Percentiles rank a stretch among this genome's conserved stretches.
Evolutionary conservation across 2,329 filamentous ascomycete species (phyloP).

Genomic region (Exophiala dermatitidis): DNA sequence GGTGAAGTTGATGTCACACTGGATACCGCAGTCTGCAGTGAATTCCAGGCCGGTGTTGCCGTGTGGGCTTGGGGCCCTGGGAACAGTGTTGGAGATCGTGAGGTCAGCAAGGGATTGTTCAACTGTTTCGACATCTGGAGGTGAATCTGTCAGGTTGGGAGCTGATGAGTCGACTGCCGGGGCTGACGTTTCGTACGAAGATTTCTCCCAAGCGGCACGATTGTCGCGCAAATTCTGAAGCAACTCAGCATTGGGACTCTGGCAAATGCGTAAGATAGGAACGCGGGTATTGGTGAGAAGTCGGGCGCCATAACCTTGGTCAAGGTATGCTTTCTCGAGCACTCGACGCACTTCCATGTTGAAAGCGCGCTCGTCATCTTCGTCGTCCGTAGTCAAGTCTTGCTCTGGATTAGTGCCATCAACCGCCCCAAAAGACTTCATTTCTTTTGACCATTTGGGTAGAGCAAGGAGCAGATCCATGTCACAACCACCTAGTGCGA

Average conservation of each 20-base stretch:
- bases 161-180: not conserved
- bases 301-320: slow-evolving; percentile 65
- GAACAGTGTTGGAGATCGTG: slow-evolving; percentile 17
- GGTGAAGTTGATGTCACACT: slow-evolving; percentile 88
- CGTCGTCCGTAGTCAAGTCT: not conserved
- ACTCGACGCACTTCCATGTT: slow-evolving; percentile 49
- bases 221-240: slow-evolving; percentile 56
- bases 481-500: slow-evolving; percentile 80
- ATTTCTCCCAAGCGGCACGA: slow-evolving; percentile 35
- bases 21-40: slow-evolving; percentile 69
- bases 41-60: slow-evolving; percentile 64
- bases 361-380: slow-evolving; percentile 11
- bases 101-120: slow-evolving; percentile 10
- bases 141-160: not conserved
- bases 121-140: slow-evolving; percentile 7
- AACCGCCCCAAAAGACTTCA: not conserved
- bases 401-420: not conserved
- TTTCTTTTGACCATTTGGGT: slow-evolving; percentile 33
- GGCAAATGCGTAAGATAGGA: slow-evolving; percentile 80
- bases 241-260: slow-evolving; percentile 58
- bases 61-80: slow-evolving; percentile 34
- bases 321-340: slow-evolving; percentile 66
- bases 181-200: not conserved
- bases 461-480: slow-evolving; percentile 80
- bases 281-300: slow-evolving; percentile 72